These are phyloP conservation scores for Lipomyces starkeyi DNA, from an alignment of 805 yeast genomes.

Conservation along the genomic window DNA sequence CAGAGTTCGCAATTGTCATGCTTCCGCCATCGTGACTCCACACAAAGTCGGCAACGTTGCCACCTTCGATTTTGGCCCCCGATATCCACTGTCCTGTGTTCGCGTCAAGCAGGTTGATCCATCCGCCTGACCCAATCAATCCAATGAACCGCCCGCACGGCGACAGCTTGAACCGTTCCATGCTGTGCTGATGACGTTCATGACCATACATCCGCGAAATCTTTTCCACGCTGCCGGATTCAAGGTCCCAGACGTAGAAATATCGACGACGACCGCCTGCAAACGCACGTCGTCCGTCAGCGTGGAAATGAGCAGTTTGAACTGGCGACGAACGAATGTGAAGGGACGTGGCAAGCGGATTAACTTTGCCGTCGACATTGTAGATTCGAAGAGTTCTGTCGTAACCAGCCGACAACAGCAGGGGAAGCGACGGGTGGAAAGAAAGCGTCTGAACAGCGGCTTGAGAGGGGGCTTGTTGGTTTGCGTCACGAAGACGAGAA, in stretches of 20 bases:
- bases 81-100: constrained; percentile 82
- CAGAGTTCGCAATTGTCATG: constrained; percentile 67
- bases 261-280: constrained; percentile 92
- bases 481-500: constrained; percentile 86
- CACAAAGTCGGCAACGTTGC: constrained; percentile 79
- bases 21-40: constrained; percentile 58
- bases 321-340: constrained; percentile 81
- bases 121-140: constrained; percentile 83
- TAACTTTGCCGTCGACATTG: constrained; percentile 86
- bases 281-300: constrained; percentile 60
- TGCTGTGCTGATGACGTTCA: constrained; percentile 79
- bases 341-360: constrained; percentile 80
- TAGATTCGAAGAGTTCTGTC: constrained; percentile 86
- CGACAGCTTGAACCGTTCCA: constrained; percentile 80
- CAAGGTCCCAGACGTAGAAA: constrained; percentile 91
- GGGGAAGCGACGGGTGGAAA: constrained; percentile 85
- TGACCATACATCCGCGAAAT: constrained; percentile 91
- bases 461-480: constrained; percentile 63
- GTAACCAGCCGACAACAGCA: constrained; percentile 88
- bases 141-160: constrained; percentile 76
- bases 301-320: constrained; percentile 71
- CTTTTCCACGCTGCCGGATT: constrained; percentile 76
- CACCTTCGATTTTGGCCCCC: constrained; percentile 84
- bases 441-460: constrained; percentile 84
- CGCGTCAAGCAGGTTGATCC: constrained; percentile 83